Percentiles rank a stretch among this genome's conserved stretches.
phyloP scores from a whole-genome alignment of 495 filamentous ascomycete species.

The Xylaria intraflava region DNA sequence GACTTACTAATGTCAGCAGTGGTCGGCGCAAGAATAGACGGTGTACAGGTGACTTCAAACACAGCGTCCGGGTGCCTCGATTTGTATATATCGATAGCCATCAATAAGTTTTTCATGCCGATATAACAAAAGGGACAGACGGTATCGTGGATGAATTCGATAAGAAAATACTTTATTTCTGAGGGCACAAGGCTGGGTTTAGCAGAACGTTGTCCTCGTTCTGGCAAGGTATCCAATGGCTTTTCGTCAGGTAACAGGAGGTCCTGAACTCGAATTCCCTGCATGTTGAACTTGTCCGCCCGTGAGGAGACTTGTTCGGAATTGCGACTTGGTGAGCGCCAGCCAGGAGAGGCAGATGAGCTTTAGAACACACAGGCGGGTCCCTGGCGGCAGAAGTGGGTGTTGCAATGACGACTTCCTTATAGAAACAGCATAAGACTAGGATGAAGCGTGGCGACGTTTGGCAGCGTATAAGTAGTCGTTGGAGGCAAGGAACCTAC shows the following conservation, averaged over 20 bases:
- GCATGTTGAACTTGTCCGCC: slow-evolving; percentile 7
- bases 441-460: background rate
- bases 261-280: slow-evolving; percentile 9
- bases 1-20: slow-evolving; percentile 29
- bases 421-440: background rate
- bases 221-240: background rate
- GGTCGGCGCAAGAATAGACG: slow-evolving; percentile 69
- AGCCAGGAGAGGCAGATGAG: background rate
- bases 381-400: background rate
- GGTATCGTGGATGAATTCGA: slow-evolving; percentile 71
- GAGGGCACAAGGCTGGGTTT: background rate
- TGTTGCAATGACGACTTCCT: background rate
- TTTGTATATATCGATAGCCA: slow-evolving; percentile 58
- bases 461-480: background rate
- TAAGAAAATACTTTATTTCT: slow-evolving; percentile 42
- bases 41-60: slow-evolving; percentile 65
- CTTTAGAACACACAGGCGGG: background rate
- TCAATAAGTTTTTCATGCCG: slow-evolving; percentile 62
- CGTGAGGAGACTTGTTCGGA: background rate
- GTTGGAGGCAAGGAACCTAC: background rate
- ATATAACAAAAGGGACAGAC: slow-evolving; percentile 87
- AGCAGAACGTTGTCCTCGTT: background rate
- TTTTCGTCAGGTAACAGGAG: slow-evolving; percentile 11
- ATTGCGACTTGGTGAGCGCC: background rate
- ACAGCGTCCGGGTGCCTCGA: slow-evolving; percentile 46